phyloP scores from a whole-genome alignment of 2,329 filamentous ascomycete species.

The Macrophomina tecta region DNA sequence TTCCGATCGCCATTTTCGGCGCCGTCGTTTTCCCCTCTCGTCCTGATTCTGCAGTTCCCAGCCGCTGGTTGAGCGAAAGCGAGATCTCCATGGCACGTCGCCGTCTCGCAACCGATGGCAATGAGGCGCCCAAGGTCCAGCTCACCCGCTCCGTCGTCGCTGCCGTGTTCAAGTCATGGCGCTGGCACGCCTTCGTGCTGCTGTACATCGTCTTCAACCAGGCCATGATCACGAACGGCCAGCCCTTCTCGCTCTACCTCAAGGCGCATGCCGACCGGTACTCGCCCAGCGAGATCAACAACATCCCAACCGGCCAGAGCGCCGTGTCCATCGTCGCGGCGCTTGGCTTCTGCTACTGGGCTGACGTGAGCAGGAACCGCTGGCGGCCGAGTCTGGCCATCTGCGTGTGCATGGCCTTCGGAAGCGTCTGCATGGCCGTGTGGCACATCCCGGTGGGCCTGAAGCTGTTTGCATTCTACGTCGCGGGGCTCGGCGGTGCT shows the following conservation, averaged over 20 bases:
- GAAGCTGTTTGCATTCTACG: conserved; percentile 14
- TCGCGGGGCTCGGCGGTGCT: neutral
- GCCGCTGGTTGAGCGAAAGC: neutral
- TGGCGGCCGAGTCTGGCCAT: neutral
- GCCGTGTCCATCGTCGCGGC: conserved; percentile 8
- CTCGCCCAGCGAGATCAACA: conserved; percentile 18
- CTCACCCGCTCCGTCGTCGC: neutral
- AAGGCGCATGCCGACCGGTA: neutral
- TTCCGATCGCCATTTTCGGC: conserved; percentile 36
- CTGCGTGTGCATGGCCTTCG: conserved; percentile 1
- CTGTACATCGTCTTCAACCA: conserved; percentile 19
- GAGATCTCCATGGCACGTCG: conserved; percentile 6
- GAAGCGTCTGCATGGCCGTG: neutral
- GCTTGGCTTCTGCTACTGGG: conserved; percentile 2
- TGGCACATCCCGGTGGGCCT: conserved; percentile 4
- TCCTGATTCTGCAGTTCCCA: neutral
- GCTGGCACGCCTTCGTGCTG: conserved; percentile 8
- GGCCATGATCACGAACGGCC: conserved; percentile 23
- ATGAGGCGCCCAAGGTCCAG: conserved; percentile 8
- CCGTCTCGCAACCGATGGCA: neutral
- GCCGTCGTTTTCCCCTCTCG: conserved; percentile 35
- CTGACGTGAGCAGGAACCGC: neutral
- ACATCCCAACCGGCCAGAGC: conserved; percentile 13
- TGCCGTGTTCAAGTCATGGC: conserved; percentile 1
- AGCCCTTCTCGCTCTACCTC: neutral